Evolutionary conservation across 768 basidiomycete genomes (phyloP).

Genomic region (Trametes meyenii): DNA sequence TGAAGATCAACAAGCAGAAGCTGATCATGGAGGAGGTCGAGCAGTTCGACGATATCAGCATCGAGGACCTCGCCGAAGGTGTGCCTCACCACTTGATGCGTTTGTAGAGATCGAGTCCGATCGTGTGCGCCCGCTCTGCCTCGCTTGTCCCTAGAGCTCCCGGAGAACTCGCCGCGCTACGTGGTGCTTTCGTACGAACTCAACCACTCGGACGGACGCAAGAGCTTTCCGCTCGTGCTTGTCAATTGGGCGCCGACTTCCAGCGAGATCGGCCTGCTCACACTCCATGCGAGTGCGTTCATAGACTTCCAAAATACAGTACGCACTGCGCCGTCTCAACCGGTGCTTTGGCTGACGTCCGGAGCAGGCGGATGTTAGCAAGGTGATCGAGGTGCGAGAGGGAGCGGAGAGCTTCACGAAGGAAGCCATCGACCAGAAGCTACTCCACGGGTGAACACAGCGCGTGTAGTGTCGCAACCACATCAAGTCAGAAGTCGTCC

Average conservation of each 20-base stretch:
- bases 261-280: conserved; percentile 70
- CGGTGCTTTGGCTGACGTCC: background rate
- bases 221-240: conserved; percentile 81
- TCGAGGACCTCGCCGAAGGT: conserved; percentile 92
- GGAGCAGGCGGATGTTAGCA: conserved; percentile 70
- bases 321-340: conserved; percentile 33
- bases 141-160: conserved; percentile 60
- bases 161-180: conserved; percentile 85
- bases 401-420: conserved; percentile 82
- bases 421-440: conserved; percentile 64
- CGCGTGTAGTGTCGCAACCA: background rate
- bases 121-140: background rate
- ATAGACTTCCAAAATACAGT: conserved; percentile 81
- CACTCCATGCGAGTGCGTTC: conserved; percentile 83
- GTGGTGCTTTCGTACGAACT: conserved; percentile 85
- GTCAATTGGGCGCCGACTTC: conserved; percentile 87
- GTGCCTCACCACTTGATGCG: conserved; percentile 10
- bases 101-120: conserved; percentile 4
- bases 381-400: conserved; percentile 81
- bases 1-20: conserved; percentile 88
- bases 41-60: conserved; percentile 70
- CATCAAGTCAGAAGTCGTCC: background rate
- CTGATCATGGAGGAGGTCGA: conserved; percentile 85
- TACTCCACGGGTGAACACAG: conserved; percentile 35
- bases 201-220: conserved; percentile 78